Evolutionary conservation across 345 rosid genomes (phyloP), one percentile per base, ranked within the genome.

Genomic region (Arabis alpina): DNA sequence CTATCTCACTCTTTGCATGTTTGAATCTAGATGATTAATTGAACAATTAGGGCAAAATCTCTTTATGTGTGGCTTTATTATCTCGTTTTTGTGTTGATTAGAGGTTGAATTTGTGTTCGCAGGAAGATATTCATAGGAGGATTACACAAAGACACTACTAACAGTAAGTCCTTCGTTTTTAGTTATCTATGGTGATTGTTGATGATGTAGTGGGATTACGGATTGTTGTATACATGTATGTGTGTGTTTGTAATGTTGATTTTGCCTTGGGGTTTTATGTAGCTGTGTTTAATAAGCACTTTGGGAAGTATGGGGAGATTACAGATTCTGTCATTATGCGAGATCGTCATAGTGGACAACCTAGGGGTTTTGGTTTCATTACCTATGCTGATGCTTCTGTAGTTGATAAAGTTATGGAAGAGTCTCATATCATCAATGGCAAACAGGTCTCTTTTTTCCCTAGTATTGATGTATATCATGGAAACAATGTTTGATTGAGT

Each of bases 71-170:
- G 10, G 5, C 23, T 49, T 24, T 10, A 16, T 4, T 45, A 13
- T 12, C 2, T 64, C 13, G 34, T 12, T 32, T 0, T 16, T 44
- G 0, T 43, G 14, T 72, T 36, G 51, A 9, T 71, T 61, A 4
- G 27, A 43, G 44, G 9, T 45, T 63, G 2, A 57, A 10, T 54
- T 43, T 32, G 4, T 23, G 10, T 8, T 54, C 16, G 75, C 81
- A 84, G 96, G 77, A 92, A 92, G 68, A 89, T 92, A 63, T 92
- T 92, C 48, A 85, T 89, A 6, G 98, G 98, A 67, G 96, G 98
- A 45, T 83, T 92, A 49, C 89, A 92, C 10, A 89, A 87, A 50
- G 96, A 88, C 61, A 83, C 93, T 41, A 85, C 87, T 10, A 69
- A 78, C 36, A 85, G 96, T 86, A 78, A 63, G 66, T 37, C 2